phyloP scores from a whole-genome alignment of 1,139 yeast species.

The Debaryomyces nepalensis region DNA sequence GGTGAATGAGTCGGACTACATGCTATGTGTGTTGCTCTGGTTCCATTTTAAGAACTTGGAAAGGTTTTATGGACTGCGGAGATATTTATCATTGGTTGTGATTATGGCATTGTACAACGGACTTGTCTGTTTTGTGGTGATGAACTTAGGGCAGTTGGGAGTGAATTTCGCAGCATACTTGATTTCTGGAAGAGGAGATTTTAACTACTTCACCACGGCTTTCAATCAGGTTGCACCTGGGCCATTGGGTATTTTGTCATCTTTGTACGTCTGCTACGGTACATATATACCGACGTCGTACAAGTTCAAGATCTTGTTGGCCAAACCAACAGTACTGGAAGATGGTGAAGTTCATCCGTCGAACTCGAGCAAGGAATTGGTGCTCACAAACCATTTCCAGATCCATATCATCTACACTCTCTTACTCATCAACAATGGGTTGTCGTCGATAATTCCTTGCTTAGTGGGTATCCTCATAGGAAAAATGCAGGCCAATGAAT shows the following conservation, averaged over 20 bases:
- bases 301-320: conserved; percentile 54
- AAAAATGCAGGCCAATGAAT: conserved; percentile 53
- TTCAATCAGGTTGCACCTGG: conserved; percentile 56
- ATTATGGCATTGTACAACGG: conserved; percentile 43
- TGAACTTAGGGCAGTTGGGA: conserved; percentile 44
- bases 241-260: conserved; percentile 64
- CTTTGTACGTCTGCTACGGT: conserved; percentile 61
- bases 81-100: conserved; percentile 48
- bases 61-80: conserved; percentile 64
- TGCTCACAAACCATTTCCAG: conserved; percentile 61
- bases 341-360: conserved; percentile 17
- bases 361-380: conserved; percentile 32
- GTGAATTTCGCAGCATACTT: conserved; percentile 36
- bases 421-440: conserved; percentile 58
- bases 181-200: conserved; percentile 18
- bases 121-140: conserved; percentile 34
- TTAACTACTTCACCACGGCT: conserved; percentile 31
- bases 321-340: conserved; percentile 25
- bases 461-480: conserved; percentile 66
- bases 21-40: conserved; percentile 54
- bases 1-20: conserved; percentile 68
- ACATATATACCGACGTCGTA: conserved; percentile 63
- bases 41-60: conserved; percentile 68
- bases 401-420: conserved; percentile 57
- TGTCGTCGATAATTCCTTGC: conserved; percentile 54